phyloP scores from a whole-genome alignment of 2,329 filamentous ascomycete genomes.

The Monilinia aucupariae region DNA sequence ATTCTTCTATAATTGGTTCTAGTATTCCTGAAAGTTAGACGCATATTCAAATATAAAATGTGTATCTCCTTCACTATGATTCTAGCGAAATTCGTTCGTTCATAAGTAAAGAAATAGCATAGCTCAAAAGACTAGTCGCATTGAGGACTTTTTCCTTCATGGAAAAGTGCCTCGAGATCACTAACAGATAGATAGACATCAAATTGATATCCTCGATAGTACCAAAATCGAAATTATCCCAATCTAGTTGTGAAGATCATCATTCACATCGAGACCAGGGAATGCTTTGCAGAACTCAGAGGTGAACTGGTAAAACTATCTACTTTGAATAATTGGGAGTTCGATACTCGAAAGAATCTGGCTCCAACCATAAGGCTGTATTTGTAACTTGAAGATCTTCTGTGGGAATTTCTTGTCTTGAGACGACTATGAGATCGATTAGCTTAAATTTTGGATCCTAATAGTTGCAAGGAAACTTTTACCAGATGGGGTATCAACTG shows the following conservation, averaged over 20 bases:
- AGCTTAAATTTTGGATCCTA: background rate
- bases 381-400: conserved; percentile 12
- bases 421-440: background rate
- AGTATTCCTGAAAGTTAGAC: no score
- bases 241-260: conserved; percentile 9
- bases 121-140: background rate
- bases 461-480: background rate
- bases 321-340: background rate
- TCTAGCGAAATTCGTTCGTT: no score
- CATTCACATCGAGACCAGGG: conserved; percentile 1
- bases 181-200: conserved; percentile 16
- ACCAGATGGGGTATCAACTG: background rate
- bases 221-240: conserved; percentile 6
- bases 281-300: no score
- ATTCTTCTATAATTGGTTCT: background rate
- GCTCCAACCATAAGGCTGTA: conserved; percentile 9
- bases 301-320: background rate
- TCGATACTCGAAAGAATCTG: conserved; percentile 10
- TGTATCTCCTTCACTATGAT: no score
- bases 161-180: conserved; percentile 10
- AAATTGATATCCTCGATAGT: conserved; percentile 9
- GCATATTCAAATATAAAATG: background rate
- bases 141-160: background rate
- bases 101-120: no score
- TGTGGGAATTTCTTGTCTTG: background rate